Evolutionary conservation across 2,329 filamentous ascomycete species (phyloP).

Genomic region (Alternaria arborescens): DNA sequence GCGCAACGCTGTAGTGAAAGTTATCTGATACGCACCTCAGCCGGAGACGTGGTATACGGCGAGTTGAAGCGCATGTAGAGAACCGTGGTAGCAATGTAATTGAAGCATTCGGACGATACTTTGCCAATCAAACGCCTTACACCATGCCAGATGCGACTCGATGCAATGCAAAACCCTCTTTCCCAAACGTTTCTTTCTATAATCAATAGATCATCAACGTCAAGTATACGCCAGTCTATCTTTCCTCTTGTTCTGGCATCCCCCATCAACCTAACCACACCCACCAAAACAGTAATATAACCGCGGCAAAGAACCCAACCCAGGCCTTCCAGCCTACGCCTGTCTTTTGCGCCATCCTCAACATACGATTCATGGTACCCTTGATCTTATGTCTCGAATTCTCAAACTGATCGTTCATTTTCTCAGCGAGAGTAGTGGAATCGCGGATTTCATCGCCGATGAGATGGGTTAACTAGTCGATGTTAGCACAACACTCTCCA

Average conservation of each 20-base stretch:
- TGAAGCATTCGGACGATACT: background rate
- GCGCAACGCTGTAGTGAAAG: background rate
- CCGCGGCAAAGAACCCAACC: slow-evolving; percentile 85
- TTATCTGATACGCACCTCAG: background rate
- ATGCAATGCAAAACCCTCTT: background rate
- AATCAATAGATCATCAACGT: background rate
- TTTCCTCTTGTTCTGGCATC: background rate
- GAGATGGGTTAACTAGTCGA: slow-evolving; percentile 75
- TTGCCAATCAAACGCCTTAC: background rate
- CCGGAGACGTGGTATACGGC: background rate
- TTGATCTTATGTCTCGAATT: slow-evolving; percentile 79
- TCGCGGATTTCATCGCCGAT: slow-evolving; percentile 97
- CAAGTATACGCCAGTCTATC: background rate
- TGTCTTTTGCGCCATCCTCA: slow-evolving; percentile 91
- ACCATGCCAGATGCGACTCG: slow-evolving; percentile 10
- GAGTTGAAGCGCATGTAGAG: background rate
- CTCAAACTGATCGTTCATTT: slow-evolving; percentile 96
- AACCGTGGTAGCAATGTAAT: background rate
- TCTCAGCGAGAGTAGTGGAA: slow-evolving; percentile 85
- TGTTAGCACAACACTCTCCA: background rate
- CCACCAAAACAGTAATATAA: slow-evolving; percentile 85
- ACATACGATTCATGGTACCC: slow-evolving; percentile 97
- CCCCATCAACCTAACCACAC: slow-evolving; percentile 72
- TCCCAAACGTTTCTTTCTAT: background rate
- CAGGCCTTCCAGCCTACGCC: slow-evolving; percentile 97